Conservation (phyloP, 257 asterid species). For the Catharanthus roseus region DNA sequence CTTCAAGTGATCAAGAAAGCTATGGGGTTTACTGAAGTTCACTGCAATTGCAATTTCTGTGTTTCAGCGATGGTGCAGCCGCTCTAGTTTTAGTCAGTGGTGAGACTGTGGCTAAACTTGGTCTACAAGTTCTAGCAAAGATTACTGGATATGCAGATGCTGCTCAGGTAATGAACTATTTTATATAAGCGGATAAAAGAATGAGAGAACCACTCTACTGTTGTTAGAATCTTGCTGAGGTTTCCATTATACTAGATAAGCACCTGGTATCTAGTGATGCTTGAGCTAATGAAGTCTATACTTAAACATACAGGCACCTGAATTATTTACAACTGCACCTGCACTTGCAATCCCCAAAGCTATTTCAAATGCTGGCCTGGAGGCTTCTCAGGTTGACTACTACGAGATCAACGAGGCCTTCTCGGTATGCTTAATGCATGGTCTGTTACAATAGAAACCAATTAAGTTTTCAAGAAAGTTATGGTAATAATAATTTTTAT, state of each 20-base stretch:
- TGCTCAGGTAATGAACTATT: conserved; percentile 56
- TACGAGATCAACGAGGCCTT: conserved; percentile 98
- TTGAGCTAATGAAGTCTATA: background rate
- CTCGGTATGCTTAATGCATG: conserved; percentile 44
- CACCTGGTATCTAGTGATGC: background rate
- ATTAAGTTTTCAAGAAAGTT: background rate
- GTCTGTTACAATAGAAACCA: conserved; percentile 10
- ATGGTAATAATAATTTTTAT: background rate
- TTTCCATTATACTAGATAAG: background rate
- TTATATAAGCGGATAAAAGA: background rate
- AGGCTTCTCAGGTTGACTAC: conserved; percentile 77
- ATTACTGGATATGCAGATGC: conserved; percentile 95
- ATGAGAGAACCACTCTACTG: background rate
- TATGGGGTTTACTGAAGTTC: background rate
- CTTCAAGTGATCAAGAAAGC: background rate
- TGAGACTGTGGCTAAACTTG: conserved; percentile 72
- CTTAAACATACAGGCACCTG: conserved; percentile 71
- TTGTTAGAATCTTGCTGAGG: background rate
- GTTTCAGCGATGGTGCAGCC: conserved; percentile 94
- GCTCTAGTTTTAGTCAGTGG: conserved; percentile 97
- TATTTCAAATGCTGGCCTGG: conserved; percentile 70
- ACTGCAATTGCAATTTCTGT: conserved; percentile 20
- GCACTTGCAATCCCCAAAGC: conserved; percentile 98
- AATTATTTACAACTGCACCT: conserved; percentile 87
- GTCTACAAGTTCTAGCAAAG: conserved; percentile 78